Percentiles rank a stretch among this genome's conserved stretches.
These are phyloP conservation scores for Saturnispora zaruensis DNA, from an alignment of 805 yeast species.

Conservation along the genomic window DNA sequence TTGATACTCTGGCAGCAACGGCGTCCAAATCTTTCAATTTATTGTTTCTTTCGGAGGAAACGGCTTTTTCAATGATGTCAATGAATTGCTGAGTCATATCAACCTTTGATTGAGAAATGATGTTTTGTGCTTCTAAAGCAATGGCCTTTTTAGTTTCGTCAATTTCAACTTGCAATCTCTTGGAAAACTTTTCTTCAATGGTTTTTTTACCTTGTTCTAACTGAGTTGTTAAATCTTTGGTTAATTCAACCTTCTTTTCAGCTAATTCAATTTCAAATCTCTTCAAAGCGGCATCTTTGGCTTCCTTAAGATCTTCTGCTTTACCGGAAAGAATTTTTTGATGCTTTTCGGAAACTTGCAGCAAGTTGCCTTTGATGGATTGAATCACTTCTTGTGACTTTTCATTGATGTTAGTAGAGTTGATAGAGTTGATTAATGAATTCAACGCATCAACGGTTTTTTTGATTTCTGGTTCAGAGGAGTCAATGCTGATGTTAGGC, in stretches of 20 bases:
- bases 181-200: constrained; percentile 50
- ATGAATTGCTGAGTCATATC: constrained; percentile 64
- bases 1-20: constrained; percentile 44
- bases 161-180: constrained; percentile 54
- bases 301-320: constrained; percentile 18
- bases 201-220: constrained; percentile 53
- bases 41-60: constrained; percentile 71
- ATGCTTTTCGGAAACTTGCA: constrained; percentile 19
- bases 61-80: constrained; percentile 43
- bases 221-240: constrained; percentile 51
- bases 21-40: constrained; percentile 62
- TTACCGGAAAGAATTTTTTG: constrained; percentile 22
- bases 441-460: constrained; percentile 30
- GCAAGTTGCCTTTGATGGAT: constrained; percentile 18
- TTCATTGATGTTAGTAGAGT: constrained; percentile 16
- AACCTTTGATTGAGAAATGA: constrained; percentile 55
- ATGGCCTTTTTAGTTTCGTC: constrained; percentile 58
- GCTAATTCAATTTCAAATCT: constrained; percentile 28
- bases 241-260: constrained; percentile 39
- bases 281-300: constrained; percentile 10
- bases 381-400: constrained; percentile 20
- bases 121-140: constrained; percentile 64
- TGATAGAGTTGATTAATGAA: constrained; percentile 26
- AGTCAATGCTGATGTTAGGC: constrained; percentile 26
- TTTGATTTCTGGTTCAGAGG: constrained; percentile 30